A percentile compares a stretch with the other conserved stretches of the same genome.
phyloP scores from a whole-genome alignment of 2,329 filamentous ascomycete species.

The Lasiodiplodia citricola region DNA sequence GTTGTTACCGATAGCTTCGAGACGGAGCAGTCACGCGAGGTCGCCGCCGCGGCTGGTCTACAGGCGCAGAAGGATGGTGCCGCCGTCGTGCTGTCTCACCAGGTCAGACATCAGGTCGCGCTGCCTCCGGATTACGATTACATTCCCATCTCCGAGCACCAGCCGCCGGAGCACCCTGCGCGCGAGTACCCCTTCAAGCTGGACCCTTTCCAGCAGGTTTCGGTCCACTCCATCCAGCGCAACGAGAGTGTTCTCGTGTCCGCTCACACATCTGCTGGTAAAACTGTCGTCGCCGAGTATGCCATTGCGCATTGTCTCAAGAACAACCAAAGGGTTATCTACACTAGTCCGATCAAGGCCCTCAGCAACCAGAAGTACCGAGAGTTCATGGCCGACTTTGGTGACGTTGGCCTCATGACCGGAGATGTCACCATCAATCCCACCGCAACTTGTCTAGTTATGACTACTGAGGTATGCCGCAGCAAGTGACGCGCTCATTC shows the following conservation, averaged over 20 bases:
- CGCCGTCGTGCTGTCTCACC: slow-evolving; percentile 86
- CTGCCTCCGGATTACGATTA: slow-evolving; percentile 94
- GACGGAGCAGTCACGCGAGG: slow-evolving; percentile 90
- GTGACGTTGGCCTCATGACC: slow-evolving; percentile 97
- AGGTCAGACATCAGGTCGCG: slow-evolving; percentile 97
- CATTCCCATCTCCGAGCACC: slow-evolving; percentile 92
- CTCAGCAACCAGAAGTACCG: slow-evolving; percentile 98
- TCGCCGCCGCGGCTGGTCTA: slow-evolving; percentile 77
- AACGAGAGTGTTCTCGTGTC: slow-evolving; percentile 97
- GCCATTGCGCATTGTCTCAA: slow-evolving; percentile 97
- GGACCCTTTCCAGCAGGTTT: slow-evolving; percentile 95
- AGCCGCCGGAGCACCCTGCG: slow-evolving; percentile 84
- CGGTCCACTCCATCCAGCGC: slow-evolving; percentile 91
- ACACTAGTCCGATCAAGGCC: slow-evolving; percentile 98
- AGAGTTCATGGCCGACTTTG: slow-evolving; percentile 94
- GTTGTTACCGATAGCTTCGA: slow-evolving; percentile 93
- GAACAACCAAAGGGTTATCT: slow-evolving; percentile 97
- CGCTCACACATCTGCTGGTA: slow-evolving; percentile 95
- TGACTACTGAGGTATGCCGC: slow-evolving; percentile 77
- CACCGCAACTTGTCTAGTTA: slow-evolving; percentile 95
- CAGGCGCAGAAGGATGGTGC: slow-evolving; percentile 67
- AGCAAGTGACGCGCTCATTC: not conserved
- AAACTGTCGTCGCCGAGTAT: slow-evolving; percentile 98
- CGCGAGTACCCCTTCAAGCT: slow-evolving; percentile 86
- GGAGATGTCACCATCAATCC: slow-evolving; percentile 99